Evolutionary conservation across 1,284 basidiomycete species (phyloP).

Genomic region (Rhodotorula sp.): DNA sequence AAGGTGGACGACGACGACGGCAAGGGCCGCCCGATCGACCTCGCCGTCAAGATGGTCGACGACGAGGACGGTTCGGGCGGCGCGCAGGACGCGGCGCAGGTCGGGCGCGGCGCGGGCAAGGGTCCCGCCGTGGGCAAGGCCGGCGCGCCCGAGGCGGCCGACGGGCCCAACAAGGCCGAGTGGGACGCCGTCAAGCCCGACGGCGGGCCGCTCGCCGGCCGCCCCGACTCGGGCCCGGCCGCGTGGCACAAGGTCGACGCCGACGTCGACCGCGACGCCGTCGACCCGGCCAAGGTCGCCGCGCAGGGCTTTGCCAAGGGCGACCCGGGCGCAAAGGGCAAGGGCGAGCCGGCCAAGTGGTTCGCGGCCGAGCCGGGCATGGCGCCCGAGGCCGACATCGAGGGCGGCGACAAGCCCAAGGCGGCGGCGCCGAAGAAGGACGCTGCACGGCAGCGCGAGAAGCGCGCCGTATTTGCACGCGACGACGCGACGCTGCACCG

Average conservation of each 20-base stretch:
- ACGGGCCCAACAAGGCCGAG: conserved; percentile 28
- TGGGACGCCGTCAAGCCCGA: conserved; percentile 24
- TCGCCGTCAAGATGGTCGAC: conserved; percentile 47
- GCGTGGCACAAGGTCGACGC: conserved; percentile 25
- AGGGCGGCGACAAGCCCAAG: not conserved
- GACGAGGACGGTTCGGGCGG: conserved; percentile 43
- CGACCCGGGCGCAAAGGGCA: not conserved
- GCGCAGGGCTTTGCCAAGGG: conserved; percentile 1
- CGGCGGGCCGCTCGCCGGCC: conserved; percentile 22
- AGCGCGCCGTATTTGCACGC: conserved; percentile 18
- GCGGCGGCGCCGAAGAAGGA: not conserved
- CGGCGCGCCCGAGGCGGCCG: conserved; percentile 11
- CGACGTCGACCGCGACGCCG: conserved; percentile 1
- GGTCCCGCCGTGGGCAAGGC: conserved; percentile 8
- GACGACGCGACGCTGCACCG: conserved; percentile 4
- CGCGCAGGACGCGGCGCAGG: conserved; percentile 48
- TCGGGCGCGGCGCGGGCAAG: conserved; percentile 14
- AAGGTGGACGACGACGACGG: conserved; percentile 40
- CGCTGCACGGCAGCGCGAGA: conserved; percentile 2
- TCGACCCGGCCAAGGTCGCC: conserved; percentile 11
- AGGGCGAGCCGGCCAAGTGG: not conserved
- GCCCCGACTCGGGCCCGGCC: conserved; percentile 20
- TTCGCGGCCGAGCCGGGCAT: not conserved
- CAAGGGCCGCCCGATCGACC: conserved; percentile 47
- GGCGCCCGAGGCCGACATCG: not conserved